Conservation (phyloP, 495 filamentous ascomycete genomes). For the Daldinia grandis region DNA sequence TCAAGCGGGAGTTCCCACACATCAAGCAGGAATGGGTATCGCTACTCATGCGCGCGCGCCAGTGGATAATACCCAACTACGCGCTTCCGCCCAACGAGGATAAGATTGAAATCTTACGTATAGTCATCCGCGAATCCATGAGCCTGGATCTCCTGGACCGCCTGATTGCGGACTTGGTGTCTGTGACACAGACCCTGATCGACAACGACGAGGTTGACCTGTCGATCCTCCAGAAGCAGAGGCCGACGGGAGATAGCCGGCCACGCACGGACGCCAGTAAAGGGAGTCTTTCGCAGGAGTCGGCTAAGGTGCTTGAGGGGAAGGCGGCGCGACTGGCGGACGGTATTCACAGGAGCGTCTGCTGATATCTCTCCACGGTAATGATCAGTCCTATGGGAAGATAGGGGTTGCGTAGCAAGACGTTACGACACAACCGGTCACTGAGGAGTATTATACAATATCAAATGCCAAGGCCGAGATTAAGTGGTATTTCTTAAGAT, state of each 20-base stretch:
- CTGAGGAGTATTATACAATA: not conserved
- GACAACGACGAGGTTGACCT: slow-evolving; percentile 59
- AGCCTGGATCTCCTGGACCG: slow-evolving; percentile 72
- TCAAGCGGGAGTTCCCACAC: slow-evolving; percentile 68
- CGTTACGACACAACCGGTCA: not conserved
- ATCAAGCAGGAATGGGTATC: slow-evolving; percentile 73
- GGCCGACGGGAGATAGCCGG: slow-evolving; percentile 39
- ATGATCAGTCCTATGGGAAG: not conserved
- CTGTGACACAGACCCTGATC: slow-evolving; percentile 66
- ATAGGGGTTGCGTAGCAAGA: not conserved
- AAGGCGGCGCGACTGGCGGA: slow-evolving; percentile 57
- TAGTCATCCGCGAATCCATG: slow-evolving; percentile 76
- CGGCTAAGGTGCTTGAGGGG: slow-evolving; percentile 10
- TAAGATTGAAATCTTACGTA: slow-evolving; percentile 71
- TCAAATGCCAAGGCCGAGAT: slow-evolving; percentile 8
- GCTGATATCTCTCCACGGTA: slow-evolving; percentile 45
- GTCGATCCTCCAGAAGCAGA: slow-evolving; percentile 51
- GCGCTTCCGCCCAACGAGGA: slow-evolving; percentile 71
- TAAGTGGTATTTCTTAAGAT: not conserved
- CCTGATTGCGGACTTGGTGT: slow-evolving; percentile 63
- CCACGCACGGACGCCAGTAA: slow-evolving; percentile 13
- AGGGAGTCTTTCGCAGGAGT: slow-evolving; percentile 42
- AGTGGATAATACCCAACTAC: slow-evolving; percentile 83
- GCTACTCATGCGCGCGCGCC: slow-evolving; percentile 69
- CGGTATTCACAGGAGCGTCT: slow-evolving; percentile 68